Evolutionary conservation across 768 basidiomycete species (phyloP), one percentile per base, ranked within the genome.

Genomic region (Termitomyces sp.): DNA sequence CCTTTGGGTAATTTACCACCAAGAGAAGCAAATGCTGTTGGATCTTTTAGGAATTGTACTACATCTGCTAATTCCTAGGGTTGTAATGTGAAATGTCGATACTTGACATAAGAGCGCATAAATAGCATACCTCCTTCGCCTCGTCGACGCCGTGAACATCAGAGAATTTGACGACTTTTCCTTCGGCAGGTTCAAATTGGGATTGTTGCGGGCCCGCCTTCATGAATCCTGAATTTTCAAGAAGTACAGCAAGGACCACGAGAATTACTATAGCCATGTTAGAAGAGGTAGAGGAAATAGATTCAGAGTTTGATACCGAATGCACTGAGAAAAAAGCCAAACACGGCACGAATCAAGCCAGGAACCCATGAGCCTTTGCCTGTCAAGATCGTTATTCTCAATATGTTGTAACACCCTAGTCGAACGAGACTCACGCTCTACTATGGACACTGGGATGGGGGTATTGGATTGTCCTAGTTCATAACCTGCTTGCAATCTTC

Each of bases 61-160:
- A 98, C 87, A 70, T 98, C 96, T 81, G 91, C 86, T 36, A 98
- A 81, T 81, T 96, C 95, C 90, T 94, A 51, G 55, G 15, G 22
- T 20, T 15, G 55, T 67, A 24, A 45, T 68, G 61, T 60, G 45
- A 56, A 22, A 36, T 33, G n/a, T 18, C 15, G 36, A 58, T 40
- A 28, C 36, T 39, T 52, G 39, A 42, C 7, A n/a, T 45, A 1
- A 60, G 13, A 53, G 16, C 11, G n/a, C 50, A 32, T 16, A 52
- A 61, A 12, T 33, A n/a, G 73, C 81, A 45, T 55, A 90, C 95
- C 70, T 90, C 86, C 75, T 98, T 98, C 39, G 92, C 97, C 75
- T 99, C 97, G 67, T 98, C 97, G 32, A 96, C 91, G 35, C 97
- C 97, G 65, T 98, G 96, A 6, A 99, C 95, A 74, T 99, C 97